Conservation (phyloP, 257 asterid genomes). For the Salvia rosmarinus region DNA sequence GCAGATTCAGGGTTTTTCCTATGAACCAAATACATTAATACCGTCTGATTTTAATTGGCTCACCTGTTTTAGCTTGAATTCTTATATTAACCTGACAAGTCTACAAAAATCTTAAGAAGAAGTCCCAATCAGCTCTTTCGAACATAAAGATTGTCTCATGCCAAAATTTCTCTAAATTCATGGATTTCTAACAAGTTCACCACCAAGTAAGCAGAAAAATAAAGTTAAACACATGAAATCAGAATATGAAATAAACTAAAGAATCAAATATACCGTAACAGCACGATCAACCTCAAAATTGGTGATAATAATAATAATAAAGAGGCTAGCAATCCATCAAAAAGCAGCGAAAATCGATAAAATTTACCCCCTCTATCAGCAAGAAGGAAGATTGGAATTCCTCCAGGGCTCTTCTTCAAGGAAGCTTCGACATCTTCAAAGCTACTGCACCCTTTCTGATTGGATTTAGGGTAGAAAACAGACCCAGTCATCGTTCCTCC, state of each 20-base stretch:
- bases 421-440: constrained; percentile 46
- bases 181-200: neutral
- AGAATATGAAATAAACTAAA: neutral
- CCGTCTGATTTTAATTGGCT: neutral
- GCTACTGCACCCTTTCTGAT: constrained; percentile 49
- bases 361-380: constrained; percentile 58
- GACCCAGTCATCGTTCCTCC: constrained; percentile 62
- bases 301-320: neutral
- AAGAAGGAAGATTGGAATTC: constrained; percentile 55
- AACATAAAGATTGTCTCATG: neutral
- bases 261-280: constrained; percentile 2
- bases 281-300: neutral
- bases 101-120: neutral
- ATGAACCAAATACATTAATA: neutral
- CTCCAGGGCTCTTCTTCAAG: constrained; percentile 49
- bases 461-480: constrained; percentile 52
- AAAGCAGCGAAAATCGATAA: neutral
- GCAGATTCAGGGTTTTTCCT: neutral
- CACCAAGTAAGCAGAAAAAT: neutral
- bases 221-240: constrained; percentile 17
- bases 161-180: constrained; percentile 11
- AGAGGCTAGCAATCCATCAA: neutral
- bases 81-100: neutral
- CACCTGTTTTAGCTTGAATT: constrained; percentile 1
- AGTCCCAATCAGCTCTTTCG: neutral